These are phyloP conservation scores for Citrus inodora DNA, from an alignment of 345 rosid genomes.

Conservation along the genomic window DNA sequence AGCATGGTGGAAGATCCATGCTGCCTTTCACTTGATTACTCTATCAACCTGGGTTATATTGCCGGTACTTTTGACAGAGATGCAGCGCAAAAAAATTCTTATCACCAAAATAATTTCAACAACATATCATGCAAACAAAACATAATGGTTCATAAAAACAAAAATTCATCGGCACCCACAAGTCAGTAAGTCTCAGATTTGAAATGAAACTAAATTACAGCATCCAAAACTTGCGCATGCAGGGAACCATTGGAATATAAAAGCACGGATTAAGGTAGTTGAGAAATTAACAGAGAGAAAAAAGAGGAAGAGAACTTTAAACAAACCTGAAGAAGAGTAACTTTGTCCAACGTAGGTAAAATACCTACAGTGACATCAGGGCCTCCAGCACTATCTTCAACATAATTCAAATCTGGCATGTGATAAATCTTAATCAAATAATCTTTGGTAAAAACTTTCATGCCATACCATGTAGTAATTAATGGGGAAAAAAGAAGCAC, in stretches of 20 bases:
- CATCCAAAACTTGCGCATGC: neutral
- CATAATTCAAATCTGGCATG: slow-evolving; percentile 69
- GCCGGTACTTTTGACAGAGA: neutral
- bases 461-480: neutral
- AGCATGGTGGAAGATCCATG: neutral
- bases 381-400: slow-evolving; percentile 97
- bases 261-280: neutral
- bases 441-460: neutral
- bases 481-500: neutral
- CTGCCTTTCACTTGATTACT: neutral
- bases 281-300: neutral
- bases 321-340: slow-evolving; percentile 86
- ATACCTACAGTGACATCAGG: slow-evolving; percentile 90
- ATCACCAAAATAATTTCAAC: neutral
- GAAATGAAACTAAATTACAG: neutral
- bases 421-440: neutral
- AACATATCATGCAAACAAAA: neutral
- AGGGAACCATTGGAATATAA: neutral
- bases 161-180: too few species aligned
- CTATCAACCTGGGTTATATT: neutral
- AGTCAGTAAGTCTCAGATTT: neutral
- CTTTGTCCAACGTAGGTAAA: slow-evolving; percentile 85
- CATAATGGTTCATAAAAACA: neutral
- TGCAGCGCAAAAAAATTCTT: neutral
- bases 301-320: neutral